A percentile compares a stretch with the other conserved stretches of the same genome.
Evolutionary conservation across 768 basidiomycete species (phyloP).

Genomic region (Cystofilobasidium bisporidii): DNA sequence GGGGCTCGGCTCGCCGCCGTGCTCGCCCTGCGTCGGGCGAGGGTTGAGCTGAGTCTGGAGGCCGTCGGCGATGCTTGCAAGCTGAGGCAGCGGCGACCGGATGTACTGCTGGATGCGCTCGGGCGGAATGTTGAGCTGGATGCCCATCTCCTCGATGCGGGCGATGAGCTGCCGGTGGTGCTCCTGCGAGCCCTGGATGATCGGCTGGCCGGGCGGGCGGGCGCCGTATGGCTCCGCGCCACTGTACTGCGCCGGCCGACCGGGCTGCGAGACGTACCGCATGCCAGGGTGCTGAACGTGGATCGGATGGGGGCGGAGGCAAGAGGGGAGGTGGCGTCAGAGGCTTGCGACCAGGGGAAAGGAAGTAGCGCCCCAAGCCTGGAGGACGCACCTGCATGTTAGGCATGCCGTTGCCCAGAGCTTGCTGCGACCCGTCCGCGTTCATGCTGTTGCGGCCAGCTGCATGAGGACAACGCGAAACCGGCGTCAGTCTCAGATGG

Average conservation of each 20-base stretch:
- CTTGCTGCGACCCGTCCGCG: neutral
- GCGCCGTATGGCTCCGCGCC: neutral
- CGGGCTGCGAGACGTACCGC: no score
- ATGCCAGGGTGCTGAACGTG: neutral
- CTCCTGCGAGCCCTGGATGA: neutral
- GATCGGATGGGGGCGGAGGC: no score
- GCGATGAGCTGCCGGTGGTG: neutral
- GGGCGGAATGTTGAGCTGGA: neutral
- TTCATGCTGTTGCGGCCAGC: neutral
- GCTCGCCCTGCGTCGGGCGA: neutral
- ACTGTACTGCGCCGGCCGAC: neutral
- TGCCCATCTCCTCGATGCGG: neutral
- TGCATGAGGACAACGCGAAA: neutral
- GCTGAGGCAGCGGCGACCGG: neutral
- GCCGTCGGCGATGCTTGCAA: neutral
- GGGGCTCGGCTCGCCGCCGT: slow-evolving; percentile 3
- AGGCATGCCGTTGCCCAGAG: neutral
- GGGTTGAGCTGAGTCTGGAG: neutral
- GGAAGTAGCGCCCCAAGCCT: no score
- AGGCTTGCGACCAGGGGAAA: no score
- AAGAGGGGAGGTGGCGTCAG: no score
- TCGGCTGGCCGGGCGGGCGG: neutral
- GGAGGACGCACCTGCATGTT: neutral
- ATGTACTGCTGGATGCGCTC: neutral
- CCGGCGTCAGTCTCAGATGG: neutral